phyloP scores from a whole-genome alignment of 306 rosid species.

The Cicer arietinum region DNA sequence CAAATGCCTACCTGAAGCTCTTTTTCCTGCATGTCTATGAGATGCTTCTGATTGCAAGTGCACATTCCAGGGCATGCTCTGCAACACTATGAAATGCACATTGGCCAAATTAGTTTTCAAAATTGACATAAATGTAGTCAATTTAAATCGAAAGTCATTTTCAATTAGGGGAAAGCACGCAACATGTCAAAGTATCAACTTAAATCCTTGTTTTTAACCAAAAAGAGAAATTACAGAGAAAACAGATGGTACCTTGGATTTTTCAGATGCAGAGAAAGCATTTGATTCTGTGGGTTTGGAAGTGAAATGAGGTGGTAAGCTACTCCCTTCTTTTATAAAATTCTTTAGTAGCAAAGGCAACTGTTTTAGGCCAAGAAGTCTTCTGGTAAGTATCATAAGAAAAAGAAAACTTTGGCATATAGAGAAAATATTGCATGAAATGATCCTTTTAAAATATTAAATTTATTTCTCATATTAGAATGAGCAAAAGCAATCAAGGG shows the following conservation, averaged over 20 bases:
- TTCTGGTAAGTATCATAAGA: conserved; percentile 11
- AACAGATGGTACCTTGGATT: conserved; percentile 55
- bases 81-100: conserved; percentile 53
- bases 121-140: conserved; percentile 16
- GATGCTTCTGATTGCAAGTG: conserved; percentile 61
- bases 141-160: not conserved
- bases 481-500: not conserved
- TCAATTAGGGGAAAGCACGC: not conserved
- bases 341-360: conserved; percentile 49
- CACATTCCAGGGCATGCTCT: conserved; percentile 63
- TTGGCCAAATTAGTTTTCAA: conserved; percentile 44
- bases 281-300: conserved; percentile 46
- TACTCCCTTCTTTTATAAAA: conserved; percentile 50
- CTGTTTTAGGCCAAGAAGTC: conserved; percentile 42
- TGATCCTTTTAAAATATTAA: not conserved
- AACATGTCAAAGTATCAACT: conserved; percentile 24
- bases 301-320: conserved; percentile 38
- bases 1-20: conserved; percentile 69
- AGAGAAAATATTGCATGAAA: conserved; percentile 18
- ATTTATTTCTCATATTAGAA: not conserved
- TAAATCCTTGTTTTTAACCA: not conserved
- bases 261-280: conserved; percentile 46
- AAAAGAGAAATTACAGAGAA: not conserved
- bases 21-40: conserved; percentile 71
- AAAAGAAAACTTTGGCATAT: conserved; percentile 26